Evolutionary conservation across 2,329 filamentous ascomycete species (phyloP).

Genomic region (Aspergillus persii): DNA sequence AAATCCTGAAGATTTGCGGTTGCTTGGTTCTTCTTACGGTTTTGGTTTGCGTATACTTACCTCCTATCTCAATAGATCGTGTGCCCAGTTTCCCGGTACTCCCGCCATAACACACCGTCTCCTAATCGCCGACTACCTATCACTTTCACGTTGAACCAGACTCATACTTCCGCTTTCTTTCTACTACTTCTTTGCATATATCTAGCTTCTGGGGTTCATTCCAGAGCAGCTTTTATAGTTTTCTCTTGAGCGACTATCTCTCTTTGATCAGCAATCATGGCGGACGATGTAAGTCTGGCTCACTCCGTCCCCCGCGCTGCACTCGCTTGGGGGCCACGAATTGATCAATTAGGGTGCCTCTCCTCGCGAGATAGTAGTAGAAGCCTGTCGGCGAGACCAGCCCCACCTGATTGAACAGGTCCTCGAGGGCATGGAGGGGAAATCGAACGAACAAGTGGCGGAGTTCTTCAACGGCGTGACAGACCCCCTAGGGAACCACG

Average conservation of each 20-base stretch:
- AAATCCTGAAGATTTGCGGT: background rate
- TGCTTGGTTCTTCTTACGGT: background rate
- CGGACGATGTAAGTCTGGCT: conserved; percentile 40
- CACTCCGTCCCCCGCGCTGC: too few species aligned
- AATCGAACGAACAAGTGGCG: conserved; percentile 63
- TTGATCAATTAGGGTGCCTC: conserved; percentile 68
- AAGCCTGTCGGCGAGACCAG: conserved; percentile 92
- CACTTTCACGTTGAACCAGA: background rate
- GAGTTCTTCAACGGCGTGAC: conserved; percentile 80
- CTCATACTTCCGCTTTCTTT: conserved; percentile 1
- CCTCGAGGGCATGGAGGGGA: conserved; percentile 59
- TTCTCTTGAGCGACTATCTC: background rate
- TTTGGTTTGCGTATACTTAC: background rate
- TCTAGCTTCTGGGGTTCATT: background rate
- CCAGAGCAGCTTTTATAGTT: background rate
- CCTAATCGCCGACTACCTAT: background rate
- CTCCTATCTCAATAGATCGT: background rate
- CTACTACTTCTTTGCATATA: background rate
- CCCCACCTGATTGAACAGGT: conserved; percentile 77
- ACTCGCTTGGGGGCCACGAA: conserved; percentile 3
- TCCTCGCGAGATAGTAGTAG: conserved; percentile 79
- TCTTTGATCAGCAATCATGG: conserved; percentile 31
- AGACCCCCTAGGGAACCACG: conserved; percentile 81
- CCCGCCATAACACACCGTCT: conserved; percentile 16
- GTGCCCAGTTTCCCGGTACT: conserved; percentile 9